Evolutionary conservation across 2,329 filamentous ascomycete genomes (phyloP).

Genomic region (Alternaria atra): DNA sequence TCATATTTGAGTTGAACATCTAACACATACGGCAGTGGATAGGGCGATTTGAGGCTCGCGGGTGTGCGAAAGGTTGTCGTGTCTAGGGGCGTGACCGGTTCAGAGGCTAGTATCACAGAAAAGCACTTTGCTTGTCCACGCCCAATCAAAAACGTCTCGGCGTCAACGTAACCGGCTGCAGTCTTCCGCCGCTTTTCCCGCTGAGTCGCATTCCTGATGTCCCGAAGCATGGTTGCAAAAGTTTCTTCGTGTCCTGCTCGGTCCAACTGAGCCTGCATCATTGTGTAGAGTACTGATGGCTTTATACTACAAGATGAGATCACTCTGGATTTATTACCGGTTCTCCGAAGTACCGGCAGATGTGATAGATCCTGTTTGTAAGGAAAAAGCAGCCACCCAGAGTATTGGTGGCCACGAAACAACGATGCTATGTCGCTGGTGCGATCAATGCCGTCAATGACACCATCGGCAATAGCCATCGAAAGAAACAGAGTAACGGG

Average conservation of each 20-base stretch:
- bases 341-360: slow-evolving; percentile 4
- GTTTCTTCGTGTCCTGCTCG: neutral
- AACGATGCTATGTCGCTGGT: slow-evolving; percentile 2
- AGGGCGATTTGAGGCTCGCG: neutral
- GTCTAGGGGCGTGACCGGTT: neutral
- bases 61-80: neutral
- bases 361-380: slow-evolving; percentile 1
- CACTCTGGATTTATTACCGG: slow-evolving; percentile 4
- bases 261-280: slow-evolving; percentile 1
- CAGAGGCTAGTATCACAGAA: neutral
- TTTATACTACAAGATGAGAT: slow-evolving; percentile 6
- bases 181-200: neutral
- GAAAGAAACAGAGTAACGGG: slow-evolving; percentile 2
- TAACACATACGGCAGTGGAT: neutral
- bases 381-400: slow-evolving; percentile 1
- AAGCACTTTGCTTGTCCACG: slow-evolving; percentile 4
- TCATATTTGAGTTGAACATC: neutral
- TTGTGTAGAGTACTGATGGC: neutral
- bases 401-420: neutral
- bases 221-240: slow-evolving; percentile 7
- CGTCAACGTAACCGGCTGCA: neutral
- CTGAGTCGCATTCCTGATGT: slow-evolving; percentile 1
- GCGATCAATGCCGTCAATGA: neutral
- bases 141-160: neutral
- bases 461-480: slow-evolving; percentile 4